Base-by-base conservation (phyloP, 768 basidiomycete genomes). In the Lactifluus echinatus region DNA sequence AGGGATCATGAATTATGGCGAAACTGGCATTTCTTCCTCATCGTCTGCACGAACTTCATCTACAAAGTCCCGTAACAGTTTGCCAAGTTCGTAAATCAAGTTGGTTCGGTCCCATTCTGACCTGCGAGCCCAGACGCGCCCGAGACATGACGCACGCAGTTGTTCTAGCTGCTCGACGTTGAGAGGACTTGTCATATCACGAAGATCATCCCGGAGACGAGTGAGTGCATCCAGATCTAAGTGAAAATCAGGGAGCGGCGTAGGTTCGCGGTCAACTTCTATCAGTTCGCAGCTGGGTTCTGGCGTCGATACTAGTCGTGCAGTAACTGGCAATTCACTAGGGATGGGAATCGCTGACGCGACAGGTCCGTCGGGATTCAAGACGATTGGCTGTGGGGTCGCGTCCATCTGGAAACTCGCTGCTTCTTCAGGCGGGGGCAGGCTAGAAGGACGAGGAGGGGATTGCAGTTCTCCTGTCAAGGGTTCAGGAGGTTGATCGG, bases 151-250 rank as follows among this genome's bases (percentile, higher is more conserved):
- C 8, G 96, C 94, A 5, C 96, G 82, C 6, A 99, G 76, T 70
- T 98, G 93, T 68, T 98, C 96, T 6, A 99, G 79, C 67, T 95
- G 84, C 67, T 99, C 96, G 49, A 97, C 77, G 24, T 76, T 89
- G 42, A 97, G 73, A 0, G 66, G 67, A 6, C 59, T 67, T 1
- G 95, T 96, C 44, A 67, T 67, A 17, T 78, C 72, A 34, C 71
- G 71, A 26, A 97, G 68, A 44, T 74, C 69, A 2, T 67, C 44
- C 55, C 73, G 70, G 0, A 98, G 77, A 10, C 76, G 66, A 0
- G 63, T 64, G 24, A 95, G 63, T 10, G 75, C 66, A 2, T 59
- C 66, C 23, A 79, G 72, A 47, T 88, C 76, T 14, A 95, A 65
- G 40, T 80, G 69, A 70, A 99, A 96, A 39, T 87, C 83, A 1